A percentile compares a stretch with the other conserved stretches of the same genome.
phyloP scores from a whole-genome alignment of 208 protist species.

The Leishmania braziliensis region DNA sequence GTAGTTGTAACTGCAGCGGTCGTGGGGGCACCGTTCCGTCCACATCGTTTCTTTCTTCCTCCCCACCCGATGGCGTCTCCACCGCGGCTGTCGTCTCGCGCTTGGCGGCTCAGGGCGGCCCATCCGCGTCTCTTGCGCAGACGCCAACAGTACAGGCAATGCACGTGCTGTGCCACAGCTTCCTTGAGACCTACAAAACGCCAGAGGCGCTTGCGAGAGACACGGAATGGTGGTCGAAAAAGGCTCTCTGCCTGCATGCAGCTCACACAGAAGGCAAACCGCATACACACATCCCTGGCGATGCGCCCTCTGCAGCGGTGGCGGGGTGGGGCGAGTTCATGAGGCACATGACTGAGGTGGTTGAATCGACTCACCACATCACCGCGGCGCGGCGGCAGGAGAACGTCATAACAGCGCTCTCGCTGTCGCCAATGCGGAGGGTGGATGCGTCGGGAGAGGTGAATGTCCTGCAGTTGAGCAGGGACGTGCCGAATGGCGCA shows the following conservation, averaged over 20 bases:
- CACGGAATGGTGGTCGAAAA: constrained; percentile 26
- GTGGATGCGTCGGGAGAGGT: not conserved
- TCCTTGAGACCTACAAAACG: constrained; percentile 17
- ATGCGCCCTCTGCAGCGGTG: not conserved
- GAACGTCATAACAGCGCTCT: not conserved
- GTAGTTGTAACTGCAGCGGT: not conserved
- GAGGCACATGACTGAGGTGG: constrained; percentile 5
- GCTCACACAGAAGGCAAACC: not conserved
- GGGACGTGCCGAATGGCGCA: constrained; percentile 1
- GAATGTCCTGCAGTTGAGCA: constrained; percentile 36
- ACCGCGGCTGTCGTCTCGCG: constrained; percentile 7
- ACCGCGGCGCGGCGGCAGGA: not conserved
- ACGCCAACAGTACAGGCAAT: constrained; percentile 20
- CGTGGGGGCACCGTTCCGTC: not conserved
- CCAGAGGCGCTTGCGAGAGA: constrained; percentile 20
- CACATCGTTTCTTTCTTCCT: not conserved
- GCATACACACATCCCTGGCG: not conserved
- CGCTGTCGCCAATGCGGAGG: not conserved
- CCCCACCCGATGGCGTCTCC: not conserved
- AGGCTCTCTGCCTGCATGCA: constrained; percentile 12
- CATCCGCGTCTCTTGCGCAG: not conserved
- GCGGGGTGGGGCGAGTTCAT: constrained; percentile 14
- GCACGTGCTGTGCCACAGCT: constrained; percentile 18
- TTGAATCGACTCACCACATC: constrained; percentile 22
- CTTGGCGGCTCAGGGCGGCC: not conserved